Conservation (phyloP, 441 rosid species). For the Bocquillonia castaneifolia region DNA sequence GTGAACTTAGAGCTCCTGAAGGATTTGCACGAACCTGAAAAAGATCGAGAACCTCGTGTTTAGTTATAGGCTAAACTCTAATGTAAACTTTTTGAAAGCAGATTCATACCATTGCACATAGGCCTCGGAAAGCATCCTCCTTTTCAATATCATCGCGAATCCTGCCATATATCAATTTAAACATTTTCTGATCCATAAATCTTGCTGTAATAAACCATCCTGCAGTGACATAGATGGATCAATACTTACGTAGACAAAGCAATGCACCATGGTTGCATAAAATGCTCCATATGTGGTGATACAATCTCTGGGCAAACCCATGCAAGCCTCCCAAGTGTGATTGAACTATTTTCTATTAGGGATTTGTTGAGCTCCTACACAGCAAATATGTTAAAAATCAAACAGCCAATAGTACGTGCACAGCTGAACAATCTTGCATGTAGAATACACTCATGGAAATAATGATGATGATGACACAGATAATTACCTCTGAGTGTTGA, state of each 20-base stretch:
- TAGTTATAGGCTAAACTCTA: not conserved
- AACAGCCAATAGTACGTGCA: not conserved
- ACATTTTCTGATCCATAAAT: not conserved
- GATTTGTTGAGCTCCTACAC: slow-evolving; percentile 80
- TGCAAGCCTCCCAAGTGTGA: slow-evolving; percentile 94
- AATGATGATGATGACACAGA: slow-evolving; percentile 12
- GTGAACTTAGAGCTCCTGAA: slow-evolving; percentile 80
- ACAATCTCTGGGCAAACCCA: slow-evolving; percentile 98
- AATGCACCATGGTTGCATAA: slow-evolving; percentile 84
- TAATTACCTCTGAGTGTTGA: slow-evolving; percentile 70
- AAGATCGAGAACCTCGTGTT: not conserved
- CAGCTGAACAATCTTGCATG: not conserved
- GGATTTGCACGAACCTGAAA: slow-evolving; percentile 88
- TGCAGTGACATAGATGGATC: slow-evolving; percentile 10
- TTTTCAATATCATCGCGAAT: slow-evolving; percentile 94
- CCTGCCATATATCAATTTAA: slow-evolving; percentile 40
- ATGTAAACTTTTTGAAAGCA: slow-evolving; percentile 8
- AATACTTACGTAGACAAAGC: slow-evolving; percentile 58
- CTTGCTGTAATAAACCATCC: not conserved
- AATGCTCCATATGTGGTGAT: slow-evolving; percentile 90
- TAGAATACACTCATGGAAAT: not conserved
- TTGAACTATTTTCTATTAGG: slow-evolving; percentile 88
- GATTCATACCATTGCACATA: slow-evolving; percentile 84
- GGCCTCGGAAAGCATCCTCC: slow-evolving; percentile 96
- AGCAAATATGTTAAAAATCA: slow-evolving; percentile 17